Conservation (phyloP, 116 monocot genomes). For the Zostera marina region DNA sequence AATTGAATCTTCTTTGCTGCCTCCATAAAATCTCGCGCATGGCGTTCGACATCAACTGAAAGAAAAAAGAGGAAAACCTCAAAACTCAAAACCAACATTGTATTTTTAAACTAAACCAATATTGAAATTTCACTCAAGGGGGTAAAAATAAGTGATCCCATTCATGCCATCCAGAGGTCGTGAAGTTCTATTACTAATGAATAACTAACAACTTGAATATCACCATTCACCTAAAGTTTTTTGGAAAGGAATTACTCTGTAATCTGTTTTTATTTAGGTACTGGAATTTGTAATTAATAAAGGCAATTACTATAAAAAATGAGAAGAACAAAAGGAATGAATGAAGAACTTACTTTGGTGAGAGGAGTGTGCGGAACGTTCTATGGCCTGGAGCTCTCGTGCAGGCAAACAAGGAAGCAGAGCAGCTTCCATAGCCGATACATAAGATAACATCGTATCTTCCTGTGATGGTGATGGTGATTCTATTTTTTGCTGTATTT, state of each 20-base stretch:
- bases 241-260: too few species aligned
- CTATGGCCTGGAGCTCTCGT: constrained; percentile 92
- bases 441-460: constrained; percentile 52
- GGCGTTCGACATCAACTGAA: constrained; percentile 84
- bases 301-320: background rate
- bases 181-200: too few species aligned
- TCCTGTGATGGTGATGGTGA: background rate
- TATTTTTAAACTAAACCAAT: too few species aligned
- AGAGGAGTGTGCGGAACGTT: constrained; percentile 77
- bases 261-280: background rate
- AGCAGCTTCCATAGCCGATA: constrained; percentile 72
- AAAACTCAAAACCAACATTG: background rate
- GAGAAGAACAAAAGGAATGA: background rate
- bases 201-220: too few species aligned
- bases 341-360: constrained; percentile 49
- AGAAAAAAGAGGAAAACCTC: constrained; percentile 3
- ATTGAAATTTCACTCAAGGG: too few species aligned
- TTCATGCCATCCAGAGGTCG: too few species aligned
- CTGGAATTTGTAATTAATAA: background rate
- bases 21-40: constrained; percentile 96
- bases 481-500: too few species aligned
- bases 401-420: constrained; percentile 89
- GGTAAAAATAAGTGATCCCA: too few species aligned
- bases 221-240: too few species aligned
- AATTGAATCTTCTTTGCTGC: constrained; percentile 83